Evolutionary conservation across 75 land plant species (phyloP).

Genomic region (Cryptomeria japonica): DNA sequence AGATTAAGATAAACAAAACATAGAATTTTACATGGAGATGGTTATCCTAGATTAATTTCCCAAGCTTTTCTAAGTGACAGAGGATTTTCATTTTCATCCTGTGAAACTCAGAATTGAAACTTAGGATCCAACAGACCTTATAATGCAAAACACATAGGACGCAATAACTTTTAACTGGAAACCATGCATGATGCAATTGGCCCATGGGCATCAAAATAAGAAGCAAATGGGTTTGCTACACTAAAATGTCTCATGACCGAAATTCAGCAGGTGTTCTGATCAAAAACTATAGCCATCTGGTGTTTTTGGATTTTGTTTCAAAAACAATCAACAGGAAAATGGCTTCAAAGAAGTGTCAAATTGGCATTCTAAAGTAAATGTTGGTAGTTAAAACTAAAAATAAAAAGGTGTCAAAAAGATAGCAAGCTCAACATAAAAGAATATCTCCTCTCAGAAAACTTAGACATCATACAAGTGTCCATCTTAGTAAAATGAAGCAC

Average conservation of each 20-base stretch:
- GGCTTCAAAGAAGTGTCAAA: background rate
- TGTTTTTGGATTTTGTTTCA: background rate
- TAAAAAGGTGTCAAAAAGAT: background rate
- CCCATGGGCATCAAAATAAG: slow-evolving; percentile 4
- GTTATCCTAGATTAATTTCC: background rate
- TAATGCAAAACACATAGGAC: background rate
- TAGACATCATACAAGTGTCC: background rate
- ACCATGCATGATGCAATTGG: background rate
- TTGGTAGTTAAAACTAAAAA: background rate
- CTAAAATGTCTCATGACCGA: background rate
- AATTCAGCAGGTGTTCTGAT: background rate
- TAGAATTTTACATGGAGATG: background rate
- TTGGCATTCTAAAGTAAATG: background rate
- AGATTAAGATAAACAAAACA: background rate
- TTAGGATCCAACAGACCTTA: background rate
- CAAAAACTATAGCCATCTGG: background rate
- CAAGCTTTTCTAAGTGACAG: background rate
- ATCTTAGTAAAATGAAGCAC: background rate
- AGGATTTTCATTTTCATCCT: background rate
- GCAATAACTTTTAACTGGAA: background rate
- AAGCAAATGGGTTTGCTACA: background rate
- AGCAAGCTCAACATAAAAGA: background rate
- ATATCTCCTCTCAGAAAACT: background rate
- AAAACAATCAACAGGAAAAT: background rate
- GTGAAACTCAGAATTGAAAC: background rate